A percentile compares a stretch with the other conserved stretches of the same genome.
Evolutionary conservation across 2,329 filamentous ascomycete species (phyloP).

Genomic region (Myriosclerotinia scirpicola): DNA sequence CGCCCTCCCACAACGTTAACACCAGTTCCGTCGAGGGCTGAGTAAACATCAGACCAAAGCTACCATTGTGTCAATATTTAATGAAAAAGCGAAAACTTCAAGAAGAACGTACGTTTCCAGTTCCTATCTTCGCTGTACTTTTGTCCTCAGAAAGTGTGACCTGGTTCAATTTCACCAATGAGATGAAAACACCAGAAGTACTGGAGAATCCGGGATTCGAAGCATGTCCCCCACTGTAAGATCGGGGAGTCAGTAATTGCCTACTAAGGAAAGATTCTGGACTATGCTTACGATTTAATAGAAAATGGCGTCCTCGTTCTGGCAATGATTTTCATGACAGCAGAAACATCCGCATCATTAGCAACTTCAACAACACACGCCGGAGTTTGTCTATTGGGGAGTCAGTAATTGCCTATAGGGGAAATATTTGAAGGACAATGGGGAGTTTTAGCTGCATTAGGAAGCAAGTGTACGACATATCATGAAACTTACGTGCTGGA

Average conservation of each 20-base stretch:
- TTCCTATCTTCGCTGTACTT: slow-evolving; percentile 27
- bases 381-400: slow-evolving; percentile 26
- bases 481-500: slow-evolving; percentile 30
- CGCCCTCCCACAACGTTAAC: slow-evolving; percentile 30
- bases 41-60: slow-evolving; percentile 29
- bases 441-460: too few relatives aligned
- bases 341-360: slow-evolving; percentile 34
- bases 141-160: slow-evolving; percentile 26
- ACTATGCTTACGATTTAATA: slow-evolving; percentile 38
- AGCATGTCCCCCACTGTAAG: slow-evolving; percentile 41
- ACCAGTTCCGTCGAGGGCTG: slow-evolving; percentile 23
- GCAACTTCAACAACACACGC: slow-evolving; percentile 38
- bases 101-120: slow-evolving; percentile 30
- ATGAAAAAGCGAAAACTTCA: too few relatives aligned
- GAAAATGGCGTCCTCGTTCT: slow-evolving; percentile 39
- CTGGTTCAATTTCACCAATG: slow-evolving; percentile 24
- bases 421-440: too few relatives aligned
- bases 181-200: slow-evolving; percentile 34
- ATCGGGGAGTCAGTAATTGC: too few relatives aligned
- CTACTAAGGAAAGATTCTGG: too few relatives aligned
- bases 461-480: too few relatives aligned
- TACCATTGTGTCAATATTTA: slow-evolving; percentile 17
- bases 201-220: slow-evolving; percentile 32
- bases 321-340: slow-evolving; percentile 34
- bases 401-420: too few relatives aligned